Percentiles rank a stretch among this genome's conserved stretches.
Evolutionary conservation across 1,284 basidiomycete species (phyloP).

Genomic region (Sphaerobolus stellatus): DNA sequence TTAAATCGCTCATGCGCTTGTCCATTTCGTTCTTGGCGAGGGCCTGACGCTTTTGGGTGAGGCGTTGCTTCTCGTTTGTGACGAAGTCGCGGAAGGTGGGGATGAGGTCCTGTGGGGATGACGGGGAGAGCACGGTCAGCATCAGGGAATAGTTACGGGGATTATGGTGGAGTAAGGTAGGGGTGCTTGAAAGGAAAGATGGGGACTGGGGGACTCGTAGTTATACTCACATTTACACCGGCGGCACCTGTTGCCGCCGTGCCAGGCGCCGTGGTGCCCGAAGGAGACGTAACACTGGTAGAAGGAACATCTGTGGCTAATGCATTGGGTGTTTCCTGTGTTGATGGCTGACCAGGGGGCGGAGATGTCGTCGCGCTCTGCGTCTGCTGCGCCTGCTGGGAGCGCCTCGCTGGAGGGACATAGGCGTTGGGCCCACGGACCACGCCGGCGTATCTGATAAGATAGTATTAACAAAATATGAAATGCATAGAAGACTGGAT

Average conservation of each 20-base stretch:
- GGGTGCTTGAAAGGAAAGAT: too few species aligned
- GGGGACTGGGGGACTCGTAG: too few species aligned
- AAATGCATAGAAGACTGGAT: conserved; percentile 18
- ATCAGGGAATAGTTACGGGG: conserved; percentile 4
- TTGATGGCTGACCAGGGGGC: conserved; percentile 28
- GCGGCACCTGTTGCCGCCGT: conserved; percentile 31
- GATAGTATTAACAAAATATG: background rate
- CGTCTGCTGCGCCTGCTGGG: conserved; percentile 35
- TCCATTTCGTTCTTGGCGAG: conserved; percentile 92
- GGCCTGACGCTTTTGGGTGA: conserved; percentile 88
- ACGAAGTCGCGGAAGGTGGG: conserved; percentile 89
- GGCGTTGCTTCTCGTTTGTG: conserved; percentile 81
- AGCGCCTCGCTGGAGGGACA: conserved; percentile 74
- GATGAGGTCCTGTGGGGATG: conserved; percentile 67
- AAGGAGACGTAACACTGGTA: conserved; percentile 16
- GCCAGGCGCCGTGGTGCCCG: conserved; percentile 19
- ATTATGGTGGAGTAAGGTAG: too few species aligned
- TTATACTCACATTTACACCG: conserved; percentile 37
- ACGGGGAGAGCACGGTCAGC: conserved; percentile 17
- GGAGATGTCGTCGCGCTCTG: background rate
- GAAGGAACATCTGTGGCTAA: conserved; percentile 20
- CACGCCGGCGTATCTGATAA: conserved; percentile 84
- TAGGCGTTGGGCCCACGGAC: conserved; percentile 88
- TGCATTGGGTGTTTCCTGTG: conserved; percentile 23
- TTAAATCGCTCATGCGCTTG: conserved; percentile 85